These are phyloP conservation scores for Linum tenue DNA, from an alignment of 345 rosid species.

Conservation along the genomic window DNA sequence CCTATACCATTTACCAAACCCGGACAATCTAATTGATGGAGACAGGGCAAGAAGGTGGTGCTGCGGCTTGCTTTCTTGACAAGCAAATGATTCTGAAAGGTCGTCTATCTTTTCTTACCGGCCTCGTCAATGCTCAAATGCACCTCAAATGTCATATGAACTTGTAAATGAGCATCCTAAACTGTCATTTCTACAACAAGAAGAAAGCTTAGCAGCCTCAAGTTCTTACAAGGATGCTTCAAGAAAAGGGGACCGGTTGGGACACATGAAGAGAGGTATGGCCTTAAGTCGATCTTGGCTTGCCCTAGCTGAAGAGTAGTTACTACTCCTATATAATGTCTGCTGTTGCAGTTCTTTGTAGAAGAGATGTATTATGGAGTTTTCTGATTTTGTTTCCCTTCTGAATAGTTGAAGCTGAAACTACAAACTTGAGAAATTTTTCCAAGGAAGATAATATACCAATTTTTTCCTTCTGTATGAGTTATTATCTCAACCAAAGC, in stretches of 20 bases:
- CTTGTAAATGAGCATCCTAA: background rate
- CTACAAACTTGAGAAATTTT: no score
- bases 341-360: background rate
- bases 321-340: no score
- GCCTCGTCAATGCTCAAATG: background rate
- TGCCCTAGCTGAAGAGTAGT: background rate
- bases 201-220: background rate
- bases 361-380: background rate
- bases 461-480: no score
- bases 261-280: background rate
- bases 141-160: background rate
- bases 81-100: background rate
- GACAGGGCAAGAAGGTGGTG: background rate
- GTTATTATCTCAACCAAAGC: no score
- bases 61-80: background rate
- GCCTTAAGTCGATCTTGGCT: background rate
- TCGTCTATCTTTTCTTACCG: no score
- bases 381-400: no score
- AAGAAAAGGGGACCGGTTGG: background rate
- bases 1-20: slow-evolving; percentile 41
- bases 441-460: no score
- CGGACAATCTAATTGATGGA: slow-evolving; percentile 17
- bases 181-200: background rate
- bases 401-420: background rate
- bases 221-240: background rate